A percentile compares a stretch with the other conserved stretches of the same genome.
Evolutionary conservation across 106 monocot species (phyloP).

Genomic region (Phalaenopsis equestris): DNA sequence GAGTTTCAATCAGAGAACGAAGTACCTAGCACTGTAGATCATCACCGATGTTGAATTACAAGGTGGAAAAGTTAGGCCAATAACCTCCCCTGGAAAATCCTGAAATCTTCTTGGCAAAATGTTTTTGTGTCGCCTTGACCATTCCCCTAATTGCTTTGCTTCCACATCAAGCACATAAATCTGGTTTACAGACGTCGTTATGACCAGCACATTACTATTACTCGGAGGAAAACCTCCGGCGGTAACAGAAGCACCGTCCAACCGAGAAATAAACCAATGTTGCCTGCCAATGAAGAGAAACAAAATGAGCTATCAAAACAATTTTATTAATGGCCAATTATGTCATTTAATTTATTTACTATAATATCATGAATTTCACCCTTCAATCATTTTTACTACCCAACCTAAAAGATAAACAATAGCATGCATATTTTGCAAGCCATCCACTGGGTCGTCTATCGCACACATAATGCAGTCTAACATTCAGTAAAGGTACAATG

Average conservation of each 20-base stretch:
- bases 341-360: too few species aligned
- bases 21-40: conserved; percentile 86
- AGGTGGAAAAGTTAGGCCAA: conserved; percentile 82
- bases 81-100: conserved; percentile 91
- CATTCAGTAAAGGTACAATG: background rate
- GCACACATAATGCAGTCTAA: background rate
- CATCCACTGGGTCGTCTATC: background rate
- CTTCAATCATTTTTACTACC: background rate
- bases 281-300: conserved; percentile 41
- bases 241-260: conserved; percentile 84
- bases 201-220: conserved; percentile 64
- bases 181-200: conserved; percentile 79
- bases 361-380: background rate
- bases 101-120: conserved; percentile 79
- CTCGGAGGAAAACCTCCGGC: conserved; percentile 79
- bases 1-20: conserved; percentile 1
- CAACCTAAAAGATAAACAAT: background rate
- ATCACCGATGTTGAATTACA: conserved; percentile 61
- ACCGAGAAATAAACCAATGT: conserved; percentile 83
- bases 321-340: too few species aligned
- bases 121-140: conserved; percentile 59
- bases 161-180: conserved; percentile 91
- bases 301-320: background rate
- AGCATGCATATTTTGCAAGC: background rate
- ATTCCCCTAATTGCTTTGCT: conserved; percentile 79